Conservation (phyloP, 768 basidiomycete genomes). For the Leccinum fibrillosum region DNA sequence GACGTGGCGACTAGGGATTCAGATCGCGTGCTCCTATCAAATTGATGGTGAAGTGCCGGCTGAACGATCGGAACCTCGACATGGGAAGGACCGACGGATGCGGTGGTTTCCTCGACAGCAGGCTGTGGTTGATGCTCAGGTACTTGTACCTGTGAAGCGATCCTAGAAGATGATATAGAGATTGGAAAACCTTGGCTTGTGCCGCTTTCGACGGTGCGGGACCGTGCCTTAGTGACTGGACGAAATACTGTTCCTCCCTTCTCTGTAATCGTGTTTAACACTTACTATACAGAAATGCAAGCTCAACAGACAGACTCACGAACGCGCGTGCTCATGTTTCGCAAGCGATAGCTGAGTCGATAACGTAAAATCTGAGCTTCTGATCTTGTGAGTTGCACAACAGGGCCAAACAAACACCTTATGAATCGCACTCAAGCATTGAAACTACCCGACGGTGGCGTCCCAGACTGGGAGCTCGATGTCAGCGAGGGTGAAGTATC, state of each 20-base stretch:
- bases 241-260: slow-evolving; percentile 70
- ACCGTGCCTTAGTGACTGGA: slow-evolving; percentile 58
- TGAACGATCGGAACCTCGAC: slow-evolving; percentile 13
- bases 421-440: slow-evolving; percentile 23
- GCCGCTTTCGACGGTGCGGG: slow-evolving; percentile 35
- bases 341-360: not conserved
- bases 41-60: slow-evolving; percentile 7
- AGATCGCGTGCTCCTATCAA: slow-evolving; percentile 20
- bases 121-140: not conserved
- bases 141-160: slow-evolving; percentile 2
- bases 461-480: slow-evolving; percentile 59
- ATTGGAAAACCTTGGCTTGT: slow-evolving; percentile 19
- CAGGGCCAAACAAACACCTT: slow-evolving; percentile 27
- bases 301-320: slow-evolving; percentile 48
- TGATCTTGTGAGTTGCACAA: slow-evolving; percentile 7
- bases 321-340: slow-evolving; percentile 43
- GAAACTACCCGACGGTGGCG: slow-evolving; percentile 54
- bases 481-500: slow-evolving; percentile 39
- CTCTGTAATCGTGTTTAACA: slow-evolving; percentile 39
- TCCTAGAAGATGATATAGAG: slow-evolving; percentile 16
- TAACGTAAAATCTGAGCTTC: not conserved
- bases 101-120: not conserved
- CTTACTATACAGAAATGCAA: not conserved
- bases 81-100: slow-evolving; percentile 10
- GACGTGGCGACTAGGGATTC: slow-evolving; percentile 13